Conservation (phyloP, 2,329 filamentous ascomycete species). For the Phoma sp. region DNA sequence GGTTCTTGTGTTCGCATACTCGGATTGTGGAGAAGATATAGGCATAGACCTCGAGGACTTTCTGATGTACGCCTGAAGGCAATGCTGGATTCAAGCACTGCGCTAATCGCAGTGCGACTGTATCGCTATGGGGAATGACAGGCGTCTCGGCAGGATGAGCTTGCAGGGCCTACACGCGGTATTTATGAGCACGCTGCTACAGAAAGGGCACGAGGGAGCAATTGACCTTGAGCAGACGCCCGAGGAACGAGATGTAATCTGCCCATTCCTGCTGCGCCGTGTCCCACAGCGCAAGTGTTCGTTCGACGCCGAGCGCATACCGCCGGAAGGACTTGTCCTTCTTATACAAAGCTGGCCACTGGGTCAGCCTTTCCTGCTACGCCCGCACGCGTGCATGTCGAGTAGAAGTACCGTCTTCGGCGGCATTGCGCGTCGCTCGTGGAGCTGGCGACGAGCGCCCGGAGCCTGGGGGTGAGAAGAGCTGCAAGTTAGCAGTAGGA, state of each 20-base stretch:
- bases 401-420: constrained; percentile 71
- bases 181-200: constrained; percentile 32
- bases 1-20: constrained; percentile 48
- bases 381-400: constrained; percentile 6
- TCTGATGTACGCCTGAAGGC: constrained; percentile 96
- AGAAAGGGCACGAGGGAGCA: constrained; percentile 17
- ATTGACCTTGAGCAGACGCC: constrained; percentile 81
- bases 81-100: constrained; percentile 94
- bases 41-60: constrained; percentile 90
- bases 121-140: constrained; percentile 78
- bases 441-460: constrained; percentile 77
- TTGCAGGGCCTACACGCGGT: constrained; percentile 74
- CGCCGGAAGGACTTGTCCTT: constrained; percentile 77
- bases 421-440: constrained; percentile 77
- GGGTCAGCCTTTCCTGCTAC: constrained; percentile 5
- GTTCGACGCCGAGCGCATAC: constrained; percentile 87
- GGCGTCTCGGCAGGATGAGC: constrained; percentile 74
- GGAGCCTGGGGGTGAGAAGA: constrained; percentile 78
- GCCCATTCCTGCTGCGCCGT: constrained; percentile 97
- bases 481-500: constrained; percentile 42
- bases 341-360: constrained; percentile 59
- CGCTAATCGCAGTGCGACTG: constrained; percentile 86
- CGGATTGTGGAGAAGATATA: constrained; percentile 89
- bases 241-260: constrained; percentile 97
- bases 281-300: constrained; percentile 88